Evolutionary conservation across 768 basidiomycete genomes (phyloP).

Genomic region (Boletus barrowsii): DNA sequence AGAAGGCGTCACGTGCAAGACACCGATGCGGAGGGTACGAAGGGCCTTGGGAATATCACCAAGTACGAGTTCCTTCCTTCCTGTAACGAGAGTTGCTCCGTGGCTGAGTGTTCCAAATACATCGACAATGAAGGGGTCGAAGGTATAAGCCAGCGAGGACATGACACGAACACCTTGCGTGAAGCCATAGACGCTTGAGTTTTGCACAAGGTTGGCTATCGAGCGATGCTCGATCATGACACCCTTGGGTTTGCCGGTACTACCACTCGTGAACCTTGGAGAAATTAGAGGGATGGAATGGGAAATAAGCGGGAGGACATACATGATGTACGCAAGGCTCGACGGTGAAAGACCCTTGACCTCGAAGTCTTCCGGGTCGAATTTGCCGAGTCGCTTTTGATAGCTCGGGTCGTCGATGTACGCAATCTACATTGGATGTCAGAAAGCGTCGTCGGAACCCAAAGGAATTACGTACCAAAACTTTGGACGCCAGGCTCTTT

Average conservation of each 20-base stretch:
- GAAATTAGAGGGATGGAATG: not conserved
- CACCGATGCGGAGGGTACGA: constrained; percentile 23
- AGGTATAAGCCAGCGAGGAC: constrained; percentile 30
- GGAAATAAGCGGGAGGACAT: not conserved
- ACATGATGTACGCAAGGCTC: constrained; percentile 29
- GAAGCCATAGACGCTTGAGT: constrained; percentile 23
- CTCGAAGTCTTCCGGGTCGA: constrained; percentile 16
- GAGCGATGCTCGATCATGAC: constrained; percentile 24
- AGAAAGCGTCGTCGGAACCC: not conserved
- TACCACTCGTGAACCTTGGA: constrained; percentile 22
- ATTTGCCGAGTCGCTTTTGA: constrained; percentile 18
- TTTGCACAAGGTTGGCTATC: constrained; percentile 21
- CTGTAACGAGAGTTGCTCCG: constrained; percentile 20
- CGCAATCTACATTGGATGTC: constrained; percentile 14
- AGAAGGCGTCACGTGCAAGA: constrained; percentile 31
- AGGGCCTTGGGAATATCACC: constrained; percentile 29
- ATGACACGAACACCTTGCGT: constrained; percentile 22
- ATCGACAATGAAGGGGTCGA: constrained; percentile 23
- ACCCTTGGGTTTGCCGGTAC: constrained; percentile 23
- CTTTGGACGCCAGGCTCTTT: constrained; percentile 22
- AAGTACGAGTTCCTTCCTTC: constrained; percentile 28
- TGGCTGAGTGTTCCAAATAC: constrained; percentile 19
- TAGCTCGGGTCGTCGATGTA: constrained; percentile 31
- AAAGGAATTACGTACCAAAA: constrained; percentile 13
- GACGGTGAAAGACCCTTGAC: constrained; percentile 20